Evolutionary conservation across 257 asterid genomes (phyloP), one percentile per base, ranked within the genome.

Genomic region (Solanum sejunctum): DNA sequence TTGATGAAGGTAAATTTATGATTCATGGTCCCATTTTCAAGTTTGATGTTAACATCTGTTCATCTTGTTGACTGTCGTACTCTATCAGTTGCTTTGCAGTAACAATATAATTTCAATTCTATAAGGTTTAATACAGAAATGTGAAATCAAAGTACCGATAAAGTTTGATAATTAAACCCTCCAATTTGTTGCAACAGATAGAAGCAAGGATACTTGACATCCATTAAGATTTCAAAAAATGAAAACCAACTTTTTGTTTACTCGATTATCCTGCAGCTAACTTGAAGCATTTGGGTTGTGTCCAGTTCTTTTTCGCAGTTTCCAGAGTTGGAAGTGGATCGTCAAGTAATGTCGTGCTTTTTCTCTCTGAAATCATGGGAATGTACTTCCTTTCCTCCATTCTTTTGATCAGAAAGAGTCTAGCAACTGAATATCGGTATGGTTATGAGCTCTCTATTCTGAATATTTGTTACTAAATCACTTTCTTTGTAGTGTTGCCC

Each of bases 281-380:
- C 55, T 17, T 51, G 81, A 47, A 81, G 72, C n/a, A 1, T 78
- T 79, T 89, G 82, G 82, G 83, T 89, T 84, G 57, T 84, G 86
- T 83, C n/a, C 97, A 95, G 98, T 94, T 97, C 97, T 97, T 97
- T 88, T 97, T 97, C 84, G 99, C 98, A 64, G 97, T 97, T 84
- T 97, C 99, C 58, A 90, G 99, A 93, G 99, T 95, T 87, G 99
- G 99, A 78, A 97, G 99, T 63, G 99, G 99, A 89, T 97, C 99
- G 79, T 97, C 99, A 66, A 97, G 99, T 93, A 97, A 97, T 61
- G 95, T 97, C 1, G 99, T 97, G 84, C 99, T 97, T 87, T 97
- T 97, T 92, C 98, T 97, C 81, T 97, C 99, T 18, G 99, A 97
- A 89, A 97, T 97, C 87, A 95, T 97, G 99, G 99, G 99, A 81